Percentiles rank a stretch among this genome's conserved stretches.
These are phyloP conservation scores for Danielozyma ontarioensis DNA, from an alignment of 805 yeast species.

Conservation along the genomic window DNA sequence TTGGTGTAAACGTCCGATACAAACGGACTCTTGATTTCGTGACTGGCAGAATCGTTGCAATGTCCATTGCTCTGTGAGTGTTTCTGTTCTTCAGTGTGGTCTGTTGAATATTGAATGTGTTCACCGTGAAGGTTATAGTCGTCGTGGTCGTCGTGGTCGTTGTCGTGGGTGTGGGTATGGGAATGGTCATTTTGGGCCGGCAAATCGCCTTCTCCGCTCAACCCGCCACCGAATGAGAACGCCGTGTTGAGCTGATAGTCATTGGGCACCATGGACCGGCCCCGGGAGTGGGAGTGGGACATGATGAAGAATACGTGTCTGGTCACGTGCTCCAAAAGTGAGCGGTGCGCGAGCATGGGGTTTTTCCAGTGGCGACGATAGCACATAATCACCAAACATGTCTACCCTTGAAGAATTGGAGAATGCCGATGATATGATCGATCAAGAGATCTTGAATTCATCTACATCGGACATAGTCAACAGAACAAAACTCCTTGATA, in stretches of 20 bases:
- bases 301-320: background rate
- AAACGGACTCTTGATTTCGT: background rate
- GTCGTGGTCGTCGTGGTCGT: constrained; percentile 3
- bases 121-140: too few relatives aligned
- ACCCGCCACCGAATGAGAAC: background rate
- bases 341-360: too few relatives aligned
- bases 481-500: constrained; percentile 83
- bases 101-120: too few relatives aligned
- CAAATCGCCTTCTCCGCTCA: background rate
- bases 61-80: background rate
- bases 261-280: background rate
- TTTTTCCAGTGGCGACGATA: too few relatives aligned
- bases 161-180: constrained; percentile 2
- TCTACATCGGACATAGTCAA: constrained; percentile 80
- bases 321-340: background rate
- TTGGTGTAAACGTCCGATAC: background rate
- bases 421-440: constrained; percentile 58
- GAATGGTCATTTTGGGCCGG: background rate
- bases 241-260: background rate
- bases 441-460: constrained; percentile 72
- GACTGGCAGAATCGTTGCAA: background rate
- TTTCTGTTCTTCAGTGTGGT: constrained; percentile 1
- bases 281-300: background rate
- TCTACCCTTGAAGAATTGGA: constrained; percentile 83
- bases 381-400: constrained; percentile 46